These are phyloP conservation scores for Seiridium unicorne DNA, from an alignment of 2,329 filamentous ascomycete species.

Conservation along the genomic window DNA sequence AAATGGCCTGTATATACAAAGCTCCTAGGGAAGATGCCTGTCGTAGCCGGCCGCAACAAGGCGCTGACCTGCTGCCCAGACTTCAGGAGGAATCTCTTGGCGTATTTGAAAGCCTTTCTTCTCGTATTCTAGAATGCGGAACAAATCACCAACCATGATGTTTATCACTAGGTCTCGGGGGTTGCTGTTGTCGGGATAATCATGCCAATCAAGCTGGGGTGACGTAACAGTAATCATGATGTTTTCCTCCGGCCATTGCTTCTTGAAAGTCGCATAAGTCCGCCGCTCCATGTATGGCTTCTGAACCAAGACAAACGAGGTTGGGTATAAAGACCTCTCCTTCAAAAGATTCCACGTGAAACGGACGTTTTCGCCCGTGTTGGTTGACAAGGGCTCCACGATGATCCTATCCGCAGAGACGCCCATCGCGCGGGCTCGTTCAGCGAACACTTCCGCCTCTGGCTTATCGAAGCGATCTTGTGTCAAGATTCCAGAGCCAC, in stretches of 20 bases:
- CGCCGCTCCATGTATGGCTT: slow-evolving; percentile 49
- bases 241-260: slow-evolving; percentile 39
- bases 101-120: slow-evolving; percentile 40
- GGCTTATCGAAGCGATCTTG: slow-evolving; percentile 34
- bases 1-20: background rate
- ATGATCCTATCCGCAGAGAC: slow-evolving; percentile 37
- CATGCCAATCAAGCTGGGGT: slow-evolving; percentile 34
- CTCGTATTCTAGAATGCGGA: slow-evolving; percentile 42
- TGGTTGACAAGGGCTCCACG: slow-evolving; percentile 37
- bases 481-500: slow-evolving; percentile 39
- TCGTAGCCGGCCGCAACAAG: slow-evolving; percentile 37
- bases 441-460: slow-evolving; percentile 42
- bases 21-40: slow-evolving; percentile 32
- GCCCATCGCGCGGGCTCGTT: slow-evolving; percentile 35
- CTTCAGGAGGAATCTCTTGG: slow-evolving; percentile 37
- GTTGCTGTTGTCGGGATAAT: slow-evolving; percentile 41
- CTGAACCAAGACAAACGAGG: slow-evolving; percentile 41
- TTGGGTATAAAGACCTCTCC: slow-evolving; percentile 20
- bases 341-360: slow-evolving; percentile 37
- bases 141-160: slow-evolving; percentile 43
- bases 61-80: slow-evolving; percentile 40
- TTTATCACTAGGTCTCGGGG: slow-evolving; percentile 39
- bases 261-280: slow-evolving; percentile 43
- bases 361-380: slow-evolving; percentile 47
- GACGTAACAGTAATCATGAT: slow-evolving; percentile 38